Evolutionary conservation across 192 early-diverging fungal species (phyloP), one percentile per base, ranked within the genome.

Genomic region (Coemansia sp.): DNA sequence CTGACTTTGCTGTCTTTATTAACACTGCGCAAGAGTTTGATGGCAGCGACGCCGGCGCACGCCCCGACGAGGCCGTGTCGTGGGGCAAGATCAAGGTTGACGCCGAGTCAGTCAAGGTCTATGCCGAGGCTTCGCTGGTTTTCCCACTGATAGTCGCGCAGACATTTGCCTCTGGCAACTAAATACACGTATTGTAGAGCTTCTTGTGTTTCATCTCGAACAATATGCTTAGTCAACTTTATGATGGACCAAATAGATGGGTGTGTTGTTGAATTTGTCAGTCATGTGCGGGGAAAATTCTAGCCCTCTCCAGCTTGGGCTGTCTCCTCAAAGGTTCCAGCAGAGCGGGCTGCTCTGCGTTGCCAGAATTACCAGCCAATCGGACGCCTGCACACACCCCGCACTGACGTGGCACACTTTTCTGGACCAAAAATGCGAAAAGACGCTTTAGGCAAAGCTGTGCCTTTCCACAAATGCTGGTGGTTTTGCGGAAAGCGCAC

Each of bases 11-110:
- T 0, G 95, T 98, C 0, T 98, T 93, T 75, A 91, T 99, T 86
- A 98, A 98, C 79, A 98, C 98, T 1, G 98, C 92, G 3, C 95
- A 97, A 77, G 97, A 99, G 76, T 98, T 96, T 87, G 98, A 99
- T 78, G 98, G 97, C 41, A 94, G 92, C 79, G 97, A 99, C 81
- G 93, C 97, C 27, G 97, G 97, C 11, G 97, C 97, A 10, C 87
- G 94, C 43, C 97, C 97, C 6, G 97, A 99, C 71, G 97, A 99
- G 76, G 97, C 97, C 3, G 91, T 99, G 39, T 95, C 93, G 18
- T 99, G 97, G 97, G 97, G 97, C 49, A 99, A 99, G 85, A 98
- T 99, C 70, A 81, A 87, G 41, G 70, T 88, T 64, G 80, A 87
- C 64, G 95, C 91, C 10, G 87, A 95, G 76, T 88, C 92, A 22